Base-by-base conservation (phyloP, 2,329 filamentous ascomycete genomes). In the Alternaria gansuensis region DNA sequence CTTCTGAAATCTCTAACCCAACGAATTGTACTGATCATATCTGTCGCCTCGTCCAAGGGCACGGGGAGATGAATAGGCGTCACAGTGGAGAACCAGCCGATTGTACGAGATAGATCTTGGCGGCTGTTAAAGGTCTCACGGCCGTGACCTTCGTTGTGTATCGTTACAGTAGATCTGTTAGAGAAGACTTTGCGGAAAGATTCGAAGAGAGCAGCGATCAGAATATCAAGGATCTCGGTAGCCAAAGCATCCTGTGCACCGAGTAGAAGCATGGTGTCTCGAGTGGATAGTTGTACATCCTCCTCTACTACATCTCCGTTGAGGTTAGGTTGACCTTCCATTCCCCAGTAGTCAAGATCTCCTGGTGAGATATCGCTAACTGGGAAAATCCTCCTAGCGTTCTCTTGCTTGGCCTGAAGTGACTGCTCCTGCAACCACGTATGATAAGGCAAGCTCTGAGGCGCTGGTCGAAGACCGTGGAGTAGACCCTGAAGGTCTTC, bases 21-120 rank as follows among this genome's bases (percentile, higher is more conserved):
- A 57, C 67, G 63, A 28, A 76, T 72, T 1, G 72, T 73, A 44
- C 66, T 73, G 7, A 75, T 52, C 9, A 74, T 68, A 14, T 75
- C 70, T 6, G 71, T 74, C 3, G 63, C 36, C 26, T 75, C 70
- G 14, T 70, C 67, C 2, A 55, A 23, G 3, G 66, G 44, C 2
- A 73, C 59, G 8, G 71, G 70, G 4, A 75, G 54, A 56, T 66
- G 58, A 5, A 76, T 69, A 1, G 74, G 73, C 7, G 65, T 65
- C 11, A 76, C 48, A 7, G 80, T 81, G 0, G 82, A 83, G 58
- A 83, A 84, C 82, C 82, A 84, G 6, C 82, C 82, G 2, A 83
- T 76, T 1, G 82, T 84, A 5, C 80, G 76, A 3, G 81, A 82
- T 5, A 83, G 75, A 46, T 84, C 82, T 46, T 83, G 78, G 2